These are phyloP conservation scores for Abelmoschus esculentus DNA, from an alignment of 345 rosid species.

Conservation along the genomic window DNA sequence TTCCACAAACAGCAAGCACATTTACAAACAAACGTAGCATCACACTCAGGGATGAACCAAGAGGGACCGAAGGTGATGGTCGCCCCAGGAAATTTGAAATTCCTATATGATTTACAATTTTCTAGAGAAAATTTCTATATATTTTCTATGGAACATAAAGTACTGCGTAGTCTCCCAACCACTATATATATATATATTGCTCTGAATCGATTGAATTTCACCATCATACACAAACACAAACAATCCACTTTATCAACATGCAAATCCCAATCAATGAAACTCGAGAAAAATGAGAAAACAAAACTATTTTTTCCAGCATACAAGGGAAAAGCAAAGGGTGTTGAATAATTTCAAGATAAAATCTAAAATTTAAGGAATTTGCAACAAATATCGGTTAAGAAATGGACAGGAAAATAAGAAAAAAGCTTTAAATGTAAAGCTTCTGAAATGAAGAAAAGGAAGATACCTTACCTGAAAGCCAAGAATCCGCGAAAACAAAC, in stretches of 20 bases:
- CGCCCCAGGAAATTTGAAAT: too few species aligned
- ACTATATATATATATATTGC: not conserved
- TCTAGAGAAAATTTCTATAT: too few species aligned
- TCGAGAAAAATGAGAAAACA: not conserved
- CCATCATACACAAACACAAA: not conserved
- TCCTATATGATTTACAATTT: too few species aligned
- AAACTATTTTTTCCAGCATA: constrained; percentile 7
- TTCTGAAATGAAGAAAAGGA: not conserved
- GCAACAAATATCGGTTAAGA: not conserved
- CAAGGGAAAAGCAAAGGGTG: constrained; percentile 7
- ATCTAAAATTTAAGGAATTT: not conserved
- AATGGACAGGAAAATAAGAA: constrained; percentile 1
- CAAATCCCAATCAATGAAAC: not conserved
- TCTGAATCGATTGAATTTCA: constrained; percentile 8
- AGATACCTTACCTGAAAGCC: constrained; percentile 24
- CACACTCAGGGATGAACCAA: not conserved
- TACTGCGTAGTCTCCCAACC: too few species aligned
- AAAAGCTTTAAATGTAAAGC: not conserved
- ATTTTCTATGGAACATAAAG: too few species aligned
- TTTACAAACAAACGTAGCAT: not conserved
- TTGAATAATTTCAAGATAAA: not conserved
- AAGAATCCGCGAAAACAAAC: constrained; percentile 10
- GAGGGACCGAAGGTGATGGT: too few species aligned
- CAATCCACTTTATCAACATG: constrained; percentile 1
- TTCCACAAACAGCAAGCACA: not conserved